A percentile compares a stretch with the other conserved stretches of the same genome.
Evolutionary conservation across 345 rosid genomes (phyloP).

Genomic region (sweet orange (Citrus sinensis)): DNA sequence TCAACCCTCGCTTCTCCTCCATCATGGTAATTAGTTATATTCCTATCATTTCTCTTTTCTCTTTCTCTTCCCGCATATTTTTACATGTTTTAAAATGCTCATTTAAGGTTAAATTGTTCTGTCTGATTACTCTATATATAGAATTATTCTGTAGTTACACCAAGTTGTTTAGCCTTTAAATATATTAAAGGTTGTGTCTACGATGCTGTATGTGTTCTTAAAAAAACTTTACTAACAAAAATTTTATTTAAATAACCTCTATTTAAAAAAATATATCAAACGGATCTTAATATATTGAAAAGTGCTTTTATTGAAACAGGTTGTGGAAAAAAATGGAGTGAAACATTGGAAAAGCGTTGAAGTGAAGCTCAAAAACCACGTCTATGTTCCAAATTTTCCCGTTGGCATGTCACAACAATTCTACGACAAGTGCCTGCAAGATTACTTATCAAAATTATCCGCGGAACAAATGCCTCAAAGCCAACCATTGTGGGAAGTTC

Average conservation of each 20-base stretch:
- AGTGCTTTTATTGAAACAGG: constrained; percentile 13
- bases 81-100: background rate
- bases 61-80: background rate
- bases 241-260: no score
- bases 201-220: no score
- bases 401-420: constrained; percentile 9
- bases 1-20: constrained; percentile 50
- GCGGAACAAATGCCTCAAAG: constrained; percentile 9
- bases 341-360: constrained; percentile 36
- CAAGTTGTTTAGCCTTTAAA: no score
- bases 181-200: no score
- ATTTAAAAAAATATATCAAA: no score
- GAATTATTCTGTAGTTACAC: no score
- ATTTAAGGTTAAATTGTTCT: background rate
- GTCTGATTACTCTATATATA: no score
- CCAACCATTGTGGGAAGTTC: constrained; percentile 38
- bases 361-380: constrained; percentile 24
- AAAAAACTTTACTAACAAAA: no score
- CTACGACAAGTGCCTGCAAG: constrained; percentile 20
- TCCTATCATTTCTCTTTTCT: background rate
- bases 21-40: constrained; percentile 28
- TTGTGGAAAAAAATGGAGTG: constrained; percentile 18
- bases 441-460: constrained; percentile 19
- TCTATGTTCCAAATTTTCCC: constrained; percentile 17
- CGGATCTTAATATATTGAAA: no score